Evolutionary conservation across 2,329 filamentous ascomycete species (phyloP).

Genomic region (Ophiostoma novo-ulmi): DNA sequence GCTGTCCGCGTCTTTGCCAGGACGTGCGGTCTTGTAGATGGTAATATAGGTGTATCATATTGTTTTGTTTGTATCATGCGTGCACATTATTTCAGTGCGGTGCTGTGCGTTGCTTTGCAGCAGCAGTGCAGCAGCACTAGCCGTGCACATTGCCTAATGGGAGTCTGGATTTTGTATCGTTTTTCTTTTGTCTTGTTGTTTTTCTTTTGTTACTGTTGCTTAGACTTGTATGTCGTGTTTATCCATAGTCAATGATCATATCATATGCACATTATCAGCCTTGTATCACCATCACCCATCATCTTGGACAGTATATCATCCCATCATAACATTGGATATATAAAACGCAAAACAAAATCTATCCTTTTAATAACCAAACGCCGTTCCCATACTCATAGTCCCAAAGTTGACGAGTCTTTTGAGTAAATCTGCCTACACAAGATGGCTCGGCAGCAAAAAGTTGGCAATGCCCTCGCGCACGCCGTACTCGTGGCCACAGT

Average conservation of each 20-base stretch:
- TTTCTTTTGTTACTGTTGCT: not conserved
- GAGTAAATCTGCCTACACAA: constrained; percentile 52
- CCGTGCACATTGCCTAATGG: constrained; percentile 8
- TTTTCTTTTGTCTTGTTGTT: not conserved
- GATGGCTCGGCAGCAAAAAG: constrained; percentile 86
- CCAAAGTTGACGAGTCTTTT: not conserved
- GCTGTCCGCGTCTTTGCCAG: not conserved
- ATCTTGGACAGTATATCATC: not conserved
- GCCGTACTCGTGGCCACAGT: constrained; percentile 89
- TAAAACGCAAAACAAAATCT: constrained; percentile 2
- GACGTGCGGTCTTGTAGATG: not conserved
- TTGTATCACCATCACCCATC: not conserved
- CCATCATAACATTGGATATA: constrained; percentile 9
- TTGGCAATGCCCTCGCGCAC: constrained; percentile 96
- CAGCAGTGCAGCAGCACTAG: not conserved
- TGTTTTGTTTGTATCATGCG: constrained; percentile 8
- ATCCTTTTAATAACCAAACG: constrained; percentile 20
- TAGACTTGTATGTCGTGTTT: not conserved
- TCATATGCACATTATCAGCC: not conserved
- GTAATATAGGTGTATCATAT: constrained; percentile 18
- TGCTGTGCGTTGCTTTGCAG: no score
- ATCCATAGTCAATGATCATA: constrained; percentile 5
- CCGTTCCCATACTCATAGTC: not conserved
- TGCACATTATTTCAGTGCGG: constrained; percentile 9
- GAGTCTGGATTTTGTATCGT: constrained; percentile 1